Evolutionary conservation across 768 basidiomycete genomes (phyloP), one percentile per base, ranked within the genome.

Genomic region (Mrakia frigida): DNA sequence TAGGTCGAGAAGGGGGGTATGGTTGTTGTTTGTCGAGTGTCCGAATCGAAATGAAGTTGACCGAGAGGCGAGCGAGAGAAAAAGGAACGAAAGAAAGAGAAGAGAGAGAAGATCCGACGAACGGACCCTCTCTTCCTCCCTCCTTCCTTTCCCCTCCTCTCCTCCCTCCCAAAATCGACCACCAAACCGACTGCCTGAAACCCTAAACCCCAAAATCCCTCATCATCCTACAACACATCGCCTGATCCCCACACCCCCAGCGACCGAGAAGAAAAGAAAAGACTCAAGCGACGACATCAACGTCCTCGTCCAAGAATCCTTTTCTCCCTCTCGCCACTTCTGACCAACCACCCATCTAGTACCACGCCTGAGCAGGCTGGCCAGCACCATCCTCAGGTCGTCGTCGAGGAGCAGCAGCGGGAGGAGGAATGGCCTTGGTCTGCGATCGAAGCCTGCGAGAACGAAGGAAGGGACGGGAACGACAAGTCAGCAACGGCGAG

Each of bases 351-450:
- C 35, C 16, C n/a, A 25, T 52, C 37, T 73, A 77, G 76, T 77
- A 77, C 76, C 76, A 77, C 5, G 76, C 76, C 71, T 77, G 76
- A 41, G 60, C 63, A 33, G 71, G 52, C 35, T 39, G 60, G 35
- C 16, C 56, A 50, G 46, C 46, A 14, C 41, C 61, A 43, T 72
- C 76, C 63, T 63, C 53, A 28, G 71, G 70, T 37, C 63, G 18
- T 59, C 76, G 70, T 52, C 76, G 70, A 14, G 72, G 60, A 46
- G 76, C 59, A 18, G 70, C 53, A 35, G 76, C 59, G 28, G 46
- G 52, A 61, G 71, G 60, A 59, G 70, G 73, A 21, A 67, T 73
- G 25, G 77, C 77, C 73, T 73, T 74, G 68, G 77, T 78, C 73
- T 74, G 73, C 37, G 73, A 74, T 31, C 77, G 61, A 16, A 78